Conservation (phyloP, 352 stramenopile species). For the Phytopythium kandeliae region DNA sequence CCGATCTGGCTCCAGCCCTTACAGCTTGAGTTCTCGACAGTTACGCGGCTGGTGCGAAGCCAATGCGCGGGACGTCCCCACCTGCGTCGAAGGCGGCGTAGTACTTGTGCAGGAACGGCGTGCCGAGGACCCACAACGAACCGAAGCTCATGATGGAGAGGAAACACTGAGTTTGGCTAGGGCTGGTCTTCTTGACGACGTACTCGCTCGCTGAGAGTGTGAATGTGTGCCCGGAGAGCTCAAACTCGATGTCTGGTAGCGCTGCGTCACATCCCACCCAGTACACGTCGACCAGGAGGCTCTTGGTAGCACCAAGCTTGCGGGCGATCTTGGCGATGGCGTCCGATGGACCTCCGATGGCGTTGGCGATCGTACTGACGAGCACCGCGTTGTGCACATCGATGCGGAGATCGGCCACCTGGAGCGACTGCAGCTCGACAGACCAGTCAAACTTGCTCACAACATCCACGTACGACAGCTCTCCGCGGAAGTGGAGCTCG, state of each 20-base stretch:
- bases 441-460: conserved; percentile 30
- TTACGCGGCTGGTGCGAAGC: neutral
- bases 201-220: conserved; percentile 84
- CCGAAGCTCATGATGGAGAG: neutral
- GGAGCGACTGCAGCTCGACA: conserved; percentile 39
- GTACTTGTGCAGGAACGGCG: conserved; percentile 1
- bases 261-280: conserved; percentile 84
- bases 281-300: conserved; percentile 86
- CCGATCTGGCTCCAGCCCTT: too few species aligned
- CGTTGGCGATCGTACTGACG: conserved; percentile 88
- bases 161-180: too few species aligned
- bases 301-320: conserved; percentile 65
- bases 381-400: conserved; percentile 44
- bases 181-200: conserved; percentile 17
- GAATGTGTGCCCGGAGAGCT: conserved; percentile 79
- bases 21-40: too few species aligned
- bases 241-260: conserved; percentile 81
- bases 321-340: conserved; percentile 70
- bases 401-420: conserved; percentile 31
- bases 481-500: conserved; percentile 86
- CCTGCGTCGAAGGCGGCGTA: conserved; percentile 2
- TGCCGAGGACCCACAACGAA: neutral
- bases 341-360: conserved; percentile 82
- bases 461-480: conserved; percentile 81
- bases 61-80: neutral